These are phyloP conservation scores for Terana coerulea DNA, from an alignment of 768 basidiomycete species.

Conservation along the genomic window DNA sequence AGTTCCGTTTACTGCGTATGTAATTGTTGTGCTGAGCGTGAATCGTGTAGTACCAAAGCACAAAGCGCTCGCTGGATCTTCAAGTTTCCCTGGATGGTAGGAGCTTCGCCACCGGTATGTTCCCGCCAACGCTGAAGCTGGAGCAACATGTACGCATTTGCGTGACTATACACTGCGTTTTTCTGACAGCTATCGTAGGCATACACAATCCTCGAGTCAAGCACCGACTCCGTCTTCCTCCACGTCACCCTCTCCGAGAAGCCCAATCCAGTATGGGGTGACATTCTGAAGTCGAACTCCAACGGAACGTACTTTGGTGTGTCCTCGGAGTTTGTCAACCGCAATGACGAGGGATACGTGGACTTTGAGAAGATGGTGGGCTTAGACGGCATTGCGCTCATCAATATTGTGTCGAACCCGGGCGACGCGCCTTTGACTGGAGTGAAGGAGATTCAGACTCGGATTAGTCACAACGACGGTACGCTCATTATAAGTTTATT, in stretches of 20 bases:
- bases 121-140: constrained; percentile 88
- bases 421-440: constrained; percentile 67
- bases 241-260: constrained; percentile 90
- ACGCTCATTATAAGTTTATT: constrained; percentile 19
- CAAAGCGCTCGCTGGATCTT: constrained; percentile 63
- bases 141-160: constrained; percentile 70
- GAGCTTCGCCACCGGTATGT: constrained; percentile 79
- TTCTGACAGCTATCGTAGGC: constrained; percentile 42
- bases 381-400: constrained; percentile 90
- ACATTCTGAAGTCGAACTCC: constrained; percentile 92
- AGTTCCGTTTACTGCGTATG: constrained; percentile 18
- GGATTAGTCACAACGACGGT: constrained; percentile 98
- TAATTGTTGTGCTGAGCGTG: background rate
- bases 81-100: constrained; percentile 92
- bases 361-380: constrained; percentile 99
- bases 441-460: constrained; percentile 71
- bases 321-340: constrained; percentile 84
- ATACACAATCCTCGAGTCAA: constrained; percentile 93
- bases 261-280: constrained; percentile 78
- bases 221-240: constrained; percentile 88
- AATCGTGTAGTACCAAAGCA: constrained; percentile 42
- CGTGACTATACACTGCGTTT: background rate
- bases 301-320: constrained; percentile 97
- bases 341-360: constrained; percentile 83
- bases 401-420: constrained; percentile 87